Evolutionary conservation across 257 asterid genomes (phyloP), one percentile per base, ranked within the genome.

Genomic region (Thymus quinquecostatus): DNA sequence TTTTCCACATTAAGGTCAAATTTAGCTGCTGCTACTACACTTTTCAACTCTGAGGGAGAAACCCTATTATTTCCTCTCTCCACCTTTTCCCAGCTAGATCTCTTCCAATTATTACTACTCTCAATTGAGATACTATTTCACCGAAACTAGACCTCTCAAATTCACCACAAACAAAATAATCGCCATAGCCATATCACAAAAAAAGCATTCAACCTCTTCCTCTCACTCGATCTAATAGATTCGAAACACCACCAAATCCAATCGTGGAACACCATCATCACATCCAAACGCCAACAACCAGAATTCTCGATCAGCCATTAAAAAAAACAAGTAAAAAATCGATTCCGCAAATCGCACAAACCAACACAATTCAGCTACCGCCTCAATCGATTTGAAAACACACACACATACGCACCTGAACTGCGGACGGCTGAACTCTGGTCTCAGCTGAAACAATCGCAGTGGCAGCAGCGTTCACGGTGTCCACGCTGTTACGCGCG

Each of bases 401-500:
- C 2, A 59, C 33, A 6, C 11, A 30, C 40, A 32, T 9, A 77
- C 55, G n/a, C 78, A 89, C 99, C 99, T 85, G 88, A 59, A 84
- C 83, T 3, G 89, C 58, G 69, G 98, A 72, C 1, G 98, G 99
- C 62, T 88, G 99, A 74, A 89, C 93, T 89, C 99, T 84, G 76
- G 70, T 82, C 63, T 95, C 97, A 56, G 99, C 98, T 6, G 97
- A 72, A 74, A 89, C 86, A 79, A 95, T 91, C 65, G 99, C 98
- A 2, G 92, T 82, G 13, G 98, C 98, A 0, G 99, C 99, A 44
- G 98, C 99, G 72, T 95, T 92, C 50, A 95, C 99, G 6, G 98
- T 89, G 3, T 92, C 99, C 49, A 91, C 96, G 82, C 88, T 92
- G 83, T 78, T 91, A 45, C 76, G 95, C 21, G 86, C 87, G 85